Evolutionary conservation across 345 rosid species (phyloP).

Genomic region (Aquilaria sinensis): DNA sequence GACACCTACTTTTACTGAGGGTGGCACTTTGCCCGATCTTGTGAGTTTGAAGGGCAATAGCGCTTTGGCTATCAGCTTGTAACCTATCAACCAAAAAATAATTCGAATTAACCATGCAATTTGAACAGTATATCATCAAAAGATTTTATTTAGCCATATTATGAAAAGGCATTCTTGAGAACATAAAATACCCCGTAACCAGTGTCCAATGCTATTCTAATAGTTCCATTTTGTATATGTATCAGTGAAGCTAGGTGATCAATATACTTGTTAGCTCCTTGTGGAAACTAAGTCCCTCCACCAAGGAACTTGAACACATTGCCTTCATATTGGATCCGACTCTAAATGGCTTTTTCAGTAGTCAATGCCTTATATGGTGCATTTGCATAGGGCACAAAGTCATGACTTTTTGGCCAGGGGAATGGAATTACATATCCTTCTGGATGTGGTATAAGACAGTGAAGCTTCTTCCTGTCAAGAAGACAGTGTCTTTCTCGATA

Average conservation of each 20-base stretch:
- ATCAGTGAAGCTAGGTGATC: slow-evolving; percentile 57
- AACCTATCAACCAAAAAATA: too few species aligned
- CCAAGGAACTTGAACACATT: slow-evolving; percentile 69
- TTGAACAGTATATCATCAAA: too few species aligned
- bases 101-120: too few species aligned
- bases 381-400: slow-evolving; percentile 60
- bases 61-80: too few species aligned
- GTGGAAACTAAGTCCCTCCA: slow-evolving; percentile 67
- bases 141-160: too few species aligned
- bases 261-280: slow-evolving; percentile 57
- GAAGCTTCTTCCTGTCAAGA: slow-evolving; percentile 36
- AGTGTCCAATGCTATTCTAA: slow-evolving; percentile 63
- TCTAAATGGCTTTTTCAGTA: slow-evolving; percentile 67
- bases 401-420: slow-evolving; percentile 69
- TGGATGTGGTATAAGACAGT: slow-evolving; percentile 54
- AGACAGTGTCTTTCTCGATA: slow-evolving; percentile 66
- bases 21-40: too few species aligned
- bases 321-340: slow-evolving; percentile 67
- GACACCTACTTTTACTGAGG: too few species aligned
- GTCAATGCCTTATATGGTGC: slow-evolving; percentile 66
- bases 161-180: background rate
- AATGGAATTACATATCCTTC: slow-evolving; percentile 53
- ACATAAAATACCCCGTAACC: slow-evolving; percentile 57
- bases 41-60: too few species aligned
- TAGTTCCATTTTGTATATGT: slow-evolving; percentile 47